Conservation (phyloP, 441 rosid genomes). For the Croton setiger region DNA sequence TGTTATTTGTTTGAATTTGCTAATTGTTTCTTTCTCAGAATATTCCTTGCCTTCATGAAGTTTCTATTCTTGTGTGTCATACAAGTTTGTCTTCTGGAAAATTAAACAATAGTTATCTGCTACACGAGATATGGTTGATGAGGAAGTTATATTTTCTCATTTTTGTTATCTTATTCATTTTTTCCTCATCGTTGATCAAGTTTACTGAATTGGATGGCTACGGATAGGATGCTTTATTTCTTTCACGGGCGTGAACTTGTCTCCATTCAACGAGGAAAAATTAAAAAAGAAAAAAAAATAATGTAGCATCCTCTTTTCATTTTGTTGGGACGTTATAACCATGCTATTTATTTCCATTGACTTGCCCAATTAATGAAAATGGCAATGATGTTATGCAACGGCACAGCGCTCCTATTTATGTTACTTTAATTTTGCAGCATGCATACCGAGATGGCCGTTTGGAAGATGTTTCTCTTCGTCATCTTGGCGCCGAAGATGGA, state of each 20-base stretch:
- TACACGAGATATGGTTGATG: too few species aligned
- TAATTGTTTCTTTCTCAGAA: neutral
- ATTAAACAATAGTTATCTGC: too few species aligned
- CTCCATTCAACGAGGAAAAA: too few species aligned
- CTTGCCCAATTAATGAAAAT: too few species aligned
- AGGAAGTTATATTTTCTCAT: neutral
- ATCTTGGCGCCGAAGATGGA: slow-evolving; percentile 71
- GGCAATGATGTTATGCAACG: neutral
- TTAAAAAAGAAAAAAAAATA: neutral
- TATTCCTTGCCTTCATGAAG: neutral
- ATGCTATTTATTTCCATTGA: neutral
- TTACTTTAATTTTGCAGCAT: slow-evolving; percentile 51
- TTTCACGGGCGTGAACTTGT: too few species aligned
- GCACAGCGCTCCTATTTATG: slow-evolving; percentile 19
- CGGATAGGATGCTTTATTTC: neutral
- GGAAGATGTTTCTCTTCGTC: slow-evolving; percentile 68
- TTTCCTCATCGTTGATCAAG: neutral
- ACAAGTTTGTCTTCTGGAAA: too few species aligned
- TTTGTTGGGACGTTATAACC: neutral
- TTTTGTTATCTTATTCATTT: neutral
- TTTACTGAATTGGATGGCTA: too few species aligned
- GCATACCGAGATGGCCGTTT: slow-evolving; percentile 66
- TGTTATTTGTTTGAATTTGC: slow-evolving; percentile 2
- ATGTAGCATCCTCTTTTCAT: neutral
- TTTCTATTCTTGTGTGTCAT: neutral